Evolutionary conservation across 805 yeast species (phyloP).

Genomic region (Candida vaughaniae): DNA sequence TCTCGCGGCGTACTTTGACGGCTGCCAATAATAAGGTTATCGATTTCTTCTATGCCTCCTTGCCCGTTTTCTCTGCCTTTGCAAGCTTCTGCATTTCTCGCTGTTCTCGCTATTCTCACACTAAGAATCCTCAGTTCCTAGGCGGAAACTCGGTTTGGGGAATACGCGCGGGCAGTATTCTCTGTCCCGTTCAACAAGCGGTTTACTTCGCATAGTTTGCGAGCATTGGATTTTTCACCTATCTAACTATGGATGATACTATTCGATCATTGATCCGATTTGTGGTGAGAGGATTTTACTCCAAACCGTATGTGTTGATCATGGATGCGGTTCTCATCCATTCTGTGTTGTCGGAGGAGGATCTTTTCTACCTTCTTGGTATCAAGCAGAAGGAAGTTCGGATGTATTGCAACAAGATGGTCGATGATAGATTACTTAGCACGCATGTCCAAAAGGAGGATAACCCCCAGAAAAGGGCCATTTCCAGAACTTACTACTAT

Average conservation of each 20-base stretch:
- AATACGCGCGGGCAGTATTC: too few species aligned
- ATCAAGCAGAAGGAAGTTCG: constrained; percentile 86
- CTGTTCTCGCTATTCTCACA: too few species aligned
- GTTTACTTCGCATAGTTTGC: too few species aligned
- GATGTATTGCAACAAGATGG: constrained; percentile 71
- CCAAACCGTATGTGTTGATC: constrained; percentile 76
- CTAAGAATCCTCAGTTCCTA: too few species aligned
- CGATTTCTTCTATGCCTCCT: too few species aligned
- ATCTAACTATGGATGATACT: constrained; percentile 40
- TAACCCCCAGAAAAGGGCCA: constrained; percentile 58
- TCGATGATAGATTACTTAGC: constrained; percentile 79
- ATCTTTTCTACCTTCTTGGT: constrained; percentile 74
- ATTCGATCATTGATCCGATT: constrained; percentile 62
- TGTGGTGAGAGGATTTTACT: constrained; percentile 85
- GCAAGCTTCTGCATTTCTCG: too few species aligned
- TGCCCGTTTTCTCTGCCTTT: too few species aligned
- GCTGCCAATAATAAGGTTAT: too few species aligned
- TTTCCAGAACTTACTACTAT: constrained; percentile 77
- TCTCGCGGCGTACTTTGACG: too few species aligned
- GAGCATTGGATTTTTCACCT: too few species aligned
- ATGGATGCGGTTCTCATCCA: constrained; percentile 86
- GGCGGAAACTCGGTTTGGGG: too few species aligned
- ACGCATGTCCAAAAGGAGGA: constrained; percentile 64
- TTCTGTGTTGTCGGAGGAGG: constrained; percentile 90
- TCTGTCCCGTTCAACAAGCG: too few species aligned